Conservation (phyloP, 306 rosid genomes). For the Dalbergia cultrata region DNA sequence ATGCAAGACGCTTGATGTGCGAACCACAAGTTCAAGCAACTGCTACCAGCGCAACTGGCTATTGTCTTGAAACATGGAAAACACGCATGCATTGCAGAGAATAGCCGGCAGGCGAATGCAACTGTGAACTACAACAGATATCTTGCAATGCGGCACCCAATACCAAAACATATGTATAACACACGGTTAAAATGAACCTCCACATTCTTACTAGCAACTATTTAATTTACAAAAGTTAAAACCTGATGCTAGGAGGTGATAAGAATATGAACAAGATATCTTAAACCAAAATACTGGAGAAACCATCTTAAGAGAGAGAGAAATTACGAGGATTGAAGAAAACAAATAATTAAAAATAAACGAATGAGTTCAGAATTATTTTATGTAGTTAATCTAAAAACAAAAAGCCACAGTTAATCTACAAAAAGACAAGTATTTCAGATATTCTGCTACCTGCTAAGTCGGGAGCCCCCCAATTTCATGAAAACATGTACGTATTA, state of each 20-base stretch:
- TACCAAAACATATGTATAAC: neutral
- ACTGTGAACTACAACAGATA: neutral
- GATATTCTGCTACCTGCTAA: no score
- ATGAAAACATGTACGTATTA: neutral
- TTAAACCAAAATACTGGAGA: neutral
- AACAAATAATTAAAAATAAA: neutral
- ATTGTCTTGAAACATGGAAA: neutral
- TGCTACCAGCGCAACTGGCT: slow-evolving; percentile 14
- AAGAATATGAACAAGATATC: neutral
- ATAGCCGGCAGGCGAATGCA: neutral
- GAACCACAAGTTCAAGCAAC: neutral
- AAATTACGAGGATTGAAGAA: neutral
- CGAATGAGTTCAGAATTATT: neutral
- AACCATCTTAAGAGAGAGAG: neutral
- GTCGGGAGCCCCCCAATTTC: neutral
- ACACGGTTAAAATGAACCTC: neutral
- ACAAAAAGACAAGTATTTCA: neutral
- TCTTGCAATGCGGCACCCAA: neutral
- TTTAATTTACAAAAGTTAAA: neutral
- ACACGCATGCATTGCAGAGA: neutral
- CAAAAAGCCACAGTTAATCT: neutral
- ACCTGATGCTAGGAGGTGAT: neutral
- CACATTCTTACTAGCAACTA: neutral
- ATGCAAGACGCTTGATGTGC: neutral
- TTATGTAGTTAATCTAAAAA: neutral